phyloP scores from a whole-genome alignment of 805 yeast species.

The Ogataea allantospora region DNA sequence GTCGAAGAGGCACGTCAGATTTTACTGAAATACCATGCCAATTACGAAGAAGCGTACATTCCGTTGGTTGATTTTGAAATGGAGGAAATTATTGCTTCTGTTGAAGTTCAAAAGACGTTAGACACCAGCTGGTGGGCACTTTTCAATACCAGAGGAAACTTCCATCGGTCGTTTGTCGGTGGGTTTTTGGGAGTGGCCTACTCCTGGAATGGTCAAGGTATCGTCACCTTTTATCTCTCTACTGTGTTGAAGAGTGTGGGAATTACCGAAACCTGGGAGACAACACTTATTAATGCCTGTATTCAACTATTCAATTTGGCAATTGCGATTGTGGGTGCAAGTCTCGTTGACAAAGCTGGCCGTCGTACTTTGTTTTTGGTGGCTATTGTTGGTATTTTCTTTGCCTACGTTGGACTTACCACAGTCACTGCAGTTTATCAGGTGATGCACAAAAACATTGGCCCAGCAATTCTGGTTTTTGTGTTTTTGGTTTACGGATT shows the following conservation, averaged over 20 bases:
- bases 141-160: conserved; percentile 35
- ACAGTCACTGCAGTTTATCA: conserved; percentile 46
- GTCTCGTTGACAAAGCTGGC: conserved; percentile 30
- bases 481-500: conserved; percentile 44
- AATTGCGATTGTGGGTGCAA: conserved; percentile 32
- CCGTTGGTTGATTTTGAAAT: conserved; percentile 37
- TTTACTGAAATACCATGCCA: conserved; percentile 37
- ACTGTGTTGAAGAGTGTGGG: conserved; percentile 52
- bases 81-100: conserved; percentile 30
- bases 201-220: conserved; percentile 45
- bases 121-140: conserved; percentile 35
- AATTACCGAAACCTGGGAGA: conserved; percentile 43
- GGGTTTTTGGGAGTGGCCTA: conserved; percentile 32
- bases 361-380: conserved; percentile 39
- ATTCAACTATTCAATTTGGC: conserved; percentile 47
- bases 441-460: conserved; percentile 40
- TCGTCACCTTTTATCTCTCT: conserved; percentile 43
- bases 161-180: conserved; percentile 37
- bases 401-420: conserved; percentile 43
- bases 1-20: conserved; percentile 34
- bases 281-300: conserved; percentile 50
- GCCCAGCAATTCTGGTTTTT: conserved; percentile 51
- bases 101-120: conserved; percentile 33
- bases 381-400: conserved; percentile 37
- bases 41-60: conserved; percentile 29